Evolutionary conservation across 192 early-diverging fungal species (phyloP).

Genomic region (Kappamyces sp.): DNA sequence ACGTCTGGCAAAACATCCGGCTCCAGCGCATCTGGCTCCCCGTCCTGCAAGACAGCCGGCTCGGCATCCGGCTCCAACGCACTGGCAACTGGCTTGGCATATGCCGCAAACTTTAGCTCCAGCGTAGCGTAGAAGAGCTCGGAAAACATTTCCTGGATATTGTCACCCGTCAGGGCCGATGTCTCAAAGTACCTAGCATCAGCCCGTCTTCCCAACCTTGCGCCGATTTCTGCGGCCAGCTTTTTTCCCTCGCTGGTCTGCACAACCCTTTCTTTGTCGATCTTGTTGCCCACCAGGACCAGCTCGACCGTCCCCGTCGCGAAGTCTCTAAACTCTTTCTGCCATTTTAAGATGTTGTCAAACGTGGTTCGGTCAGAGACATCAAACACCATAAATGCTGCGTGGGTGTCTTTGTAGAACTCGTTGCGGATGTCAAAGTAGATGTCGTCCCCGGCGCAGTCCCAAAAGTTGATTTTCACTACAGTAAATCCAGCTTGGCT

Average conservation of each 20-base stretch:
- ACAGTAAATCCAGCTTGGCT: not conserved
- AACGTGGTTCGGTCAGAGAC: constrained; percentile 28
- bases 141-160: constrained; percentile 41
- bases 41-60: too few relatives aligned
- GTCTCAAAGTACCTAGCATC: constrained; percentile 50
- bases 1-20: too few relatives aligned
- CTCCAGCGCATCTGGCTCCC: too few relatives aligned
- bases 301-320: constrained; percentile 28
- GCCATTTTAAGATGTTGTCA: constrained; percentile 35
- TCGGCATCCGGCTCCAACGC: too few relatives aligned
- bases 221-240: constrained; percentile 27
- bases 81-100: not conserved
- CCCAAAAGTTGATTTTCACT: constrained; percentile 64
- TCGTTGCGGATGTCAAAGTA: constrained; percentile 57
- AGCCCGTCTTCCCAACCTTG: constrained; percentile 14
- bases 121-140: constrained; percentile 32
- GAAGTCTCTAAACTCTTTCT: constrained; percentile 37
- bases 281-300: constrained; percentile 47
- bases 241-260: constrained; percentile 32
- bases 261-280: constrained; percentile 24
- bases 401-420: constrained; percentile 58
- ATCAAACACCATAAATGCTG: constrained; percentile 41
- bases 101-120: constrained; percentile 4
- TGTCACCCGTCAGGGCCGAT: constrained; percentile 36
- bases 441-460: constrained; percentile 45